Evolutionary conservation across 306 rosid genomes (phyloP).

Genomic region (Castanopsis chinensis): DNA sequence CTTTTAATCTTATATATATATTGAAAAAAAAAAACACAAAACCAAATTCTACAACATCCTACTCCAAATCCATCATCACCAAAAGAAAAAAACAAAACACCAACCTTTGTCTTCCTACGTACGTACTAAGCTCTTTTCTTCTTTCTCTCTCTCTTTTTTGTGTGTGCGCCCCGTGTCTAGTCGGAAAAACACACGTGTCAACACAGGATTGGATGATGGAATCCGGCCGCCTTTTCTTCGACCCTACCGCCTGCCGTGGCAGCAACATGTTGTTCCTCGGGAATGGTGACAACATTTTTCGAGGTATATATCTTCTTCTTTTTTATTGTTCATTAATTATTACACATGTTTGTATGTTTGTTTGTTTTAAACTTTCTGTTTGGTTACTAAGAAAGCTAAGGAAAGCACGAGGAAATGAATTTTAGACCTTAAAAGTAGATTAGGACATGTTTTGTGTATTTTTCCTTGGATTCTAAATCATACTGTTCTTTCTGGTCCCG

Average conservation of each 20-base stretch:
- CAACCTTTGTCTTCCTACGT: too few species aligned
- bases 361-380: constrained; percentile 3
- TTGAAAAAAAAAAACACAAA: background rate
- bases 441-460: background rate
- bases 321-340: background rate
- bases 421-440: background rate
- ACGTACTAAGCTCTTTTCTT: too few species aligned
- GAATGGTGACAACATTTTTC: constrained; percentile 55
- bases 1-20: constrained; percentile 41
- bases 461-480: background rate
- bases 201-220: constrained; percentile 43
- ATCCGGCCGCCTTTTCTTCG: constrained; percentile 69
- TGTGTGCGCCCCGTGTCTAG: background rate
- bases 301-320: constrained; percentile 38
- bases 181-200: background rate
- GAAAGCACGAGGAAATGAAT: background rate
- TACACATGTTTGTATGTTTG: background rate
- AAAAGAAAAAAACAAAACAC: too few species aligned
- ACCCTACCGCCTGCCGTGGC: constrained; percentile 46
- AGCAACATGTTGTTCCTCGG: constrained; percentile 81
- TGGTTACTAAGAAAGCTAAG: constrained; percentile 6
- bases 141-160: background rate
- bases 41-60: background rate
- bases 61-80: background rate
- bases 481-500: background rate